phyloP scores from a whole-genome alignment of 2,329 filamentous ascomycete species.

The Immersiporthe knoxdaviesiana region DNA sequence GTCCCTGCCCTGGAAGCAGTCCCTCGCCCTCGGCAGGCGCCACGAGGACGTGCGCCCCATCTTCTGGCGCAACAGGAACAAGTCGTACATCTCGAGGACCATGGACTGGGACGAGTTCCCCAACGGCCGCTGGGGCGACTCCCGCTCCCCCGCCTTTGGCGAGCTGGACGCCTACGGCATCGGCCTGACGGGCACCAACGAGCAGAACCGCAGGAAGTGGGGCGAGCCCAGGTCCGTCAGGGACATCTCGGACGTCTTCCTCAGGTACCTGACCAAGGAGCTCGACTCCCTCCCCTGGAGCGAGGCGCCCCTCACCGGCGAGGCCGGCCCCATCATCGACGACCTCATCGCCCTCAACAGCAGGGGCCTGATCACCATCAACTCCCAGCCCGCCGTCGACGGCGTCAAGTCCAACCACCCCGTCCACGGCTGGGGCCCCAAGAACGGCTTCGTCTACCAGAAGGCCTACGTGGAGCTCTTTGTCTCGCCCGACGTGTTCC shows the following conservation, averaged over 20 bases:
- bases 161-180: constrained; percentile 94
- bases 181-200: constrained; percentile 90
- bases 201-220: constrained; percentile 95
- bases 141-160: constrained; percentile 92
- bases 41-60: constrained; percentile 96
- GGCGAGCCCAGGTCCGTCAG: constrained; percentile 78
- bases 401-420: constrained; percentile 86
- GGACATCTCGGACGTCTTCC: constrained; percentile 82
- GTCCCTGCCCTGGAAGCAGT: constrained; percentile 94
- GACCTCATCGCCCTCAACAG: constrained; percentile 82
- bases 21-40: constrained; percentile 82
- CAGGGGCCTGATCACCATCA: constrained; percentile 89
- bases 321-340: constrained; percentile 77
- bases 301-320: constrained; percentile 80
- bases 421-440: constrained; percentile 90
- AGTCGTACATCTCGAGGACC: constrained; percentile 92
- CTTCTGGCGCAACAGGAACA: constrained; percentile 97
- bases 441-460: constrained; percentile 96
- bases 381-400: constrained; percentile 94
- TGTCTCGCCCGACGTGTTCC: constrained; percentile 77
- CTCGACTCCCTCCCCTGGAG: constrained; percentile 91
- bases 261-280: constrained; percentile 80
- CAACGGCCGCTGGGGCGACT: constrained; percentile 98
- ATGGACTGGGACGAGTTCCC: constrained; percentile 99
- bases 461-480: constrained; percentile 96